Conservation (phyloP, 495 filamentous ascomycete species). For the Aeminium ludgeri region DNA sequence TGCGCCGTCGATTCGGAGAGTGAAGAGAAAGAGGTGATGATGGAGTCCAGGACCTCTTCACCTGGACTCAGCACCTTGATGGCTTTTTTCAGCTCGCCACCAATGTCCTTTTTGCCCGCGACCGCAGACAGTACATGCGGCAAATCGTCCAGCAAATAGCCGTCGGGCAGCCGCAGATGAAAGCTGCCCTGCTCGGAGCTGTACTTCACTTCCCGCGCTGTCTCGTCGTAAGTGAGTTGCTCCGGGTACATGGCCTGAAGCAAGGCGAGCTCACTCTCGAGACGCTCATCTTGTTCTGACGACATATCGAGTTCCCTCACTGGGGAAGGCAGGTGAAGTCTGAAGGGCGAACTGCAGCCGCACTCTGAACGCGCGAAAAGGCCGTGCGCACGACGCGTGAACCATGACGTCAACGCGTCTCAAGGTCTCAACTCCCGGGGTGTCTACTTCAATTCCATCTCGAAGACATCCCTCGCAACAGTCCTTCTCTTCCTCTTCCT, state of each 20-base stretch:
- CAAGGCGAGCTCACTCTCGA: constrained; percentile 18
- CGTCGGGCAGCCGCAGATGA: constrained; percentile 19
- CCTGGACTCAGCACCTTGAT: constrained; percentile 14
- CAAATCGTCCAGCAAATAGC: constrained; percentile 13
- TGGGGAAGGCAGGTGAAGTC: neutral
- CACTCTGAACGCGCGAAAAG: too few species aligned
- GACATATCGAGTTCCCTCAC: neutral
- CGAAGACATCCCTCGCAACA: too few species aligned
- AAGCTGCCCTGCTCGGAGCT: constrained; percentile 7
- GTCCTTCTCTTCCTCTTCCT: too few species aligned
- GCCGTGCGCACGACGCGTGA: neutral
- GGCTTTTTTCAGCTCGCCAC: constrained; percentile 15
- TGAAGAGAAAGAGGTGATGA: constrained; percentile 18
- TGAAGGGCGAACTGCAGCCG: too few species aligned
- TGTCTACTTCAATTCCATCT: too few species aligned
- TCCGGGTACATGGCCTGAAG: constrained; percentile 25
- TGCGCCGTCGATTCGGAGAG: constrained; percentile 1
- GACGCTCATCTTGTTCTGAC: constrained; percentile 6
- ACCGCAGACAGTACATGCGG: constrained; percentile 21
- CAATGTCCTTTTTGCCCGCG: constrained; percentile 16
- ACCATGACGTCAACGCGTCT: constrained; percentile 1
- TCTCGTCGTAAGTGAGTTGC: constrained; percentile 16
- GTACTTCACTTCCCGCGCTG: constrained; percentile 21
- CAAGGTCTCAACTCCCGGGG: neutral
- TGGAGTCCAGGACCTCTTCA: constrained; percentile 23